These are phyloP conservation scores for Amanita rubescens DNA, from an alignment of 768 basidiomycete species.

Conservation along the genomic window DNA sequence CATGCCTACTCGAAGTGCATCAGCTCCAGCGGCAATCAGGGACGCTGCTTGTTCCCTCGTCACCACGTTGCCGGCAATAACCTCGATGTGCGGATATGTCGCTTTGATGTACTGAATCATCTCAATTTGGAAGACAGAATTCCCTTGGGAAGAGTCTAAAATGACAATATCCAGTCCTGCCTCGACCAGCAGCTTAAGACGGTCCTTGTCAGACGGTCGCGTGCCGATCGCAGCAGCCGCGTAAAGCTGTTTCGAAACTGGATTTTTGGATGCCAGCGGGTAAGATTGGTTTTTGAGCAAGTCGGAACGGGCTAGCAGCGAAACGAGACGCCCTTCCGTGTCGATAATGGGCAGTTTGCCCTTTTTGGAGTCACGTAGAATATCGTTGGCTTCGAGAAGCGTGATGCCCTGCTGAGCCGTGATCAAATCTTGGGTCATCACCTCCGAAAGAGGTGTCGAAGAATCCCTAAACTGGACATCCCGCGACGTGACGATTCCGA, in stretches of 20 bases:
- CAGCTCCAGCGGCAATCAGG: conserved; percentile 91
- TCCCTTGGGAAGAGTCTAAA: conserved; percentile 95
- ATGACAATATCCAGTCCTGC: conserved; percentile 95
- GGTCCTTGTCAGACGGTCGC: conserved; percentile 78
- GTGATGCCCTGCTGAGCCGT: conserved; percentile 87
- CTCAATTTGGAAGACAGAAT: conserved; percentile 88
- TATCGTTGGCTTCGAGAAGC: conserved; percentile 84
- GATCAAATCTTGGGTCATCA: conserved; percentile 89
- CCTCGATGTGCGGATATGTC: conserved; percentile 79
- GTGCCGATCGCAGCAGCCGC: conserved; percentile 96
- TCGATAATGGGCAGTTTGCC: conserved; percentile 84
- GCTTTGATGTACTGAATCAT: conserved; percentile 93
- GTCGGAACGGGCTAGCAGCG: conserved; percentile 92
- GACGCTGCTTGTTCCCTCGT: conserved; percentile 95
- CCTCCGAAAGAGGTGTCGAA: conserved; percentile 55
- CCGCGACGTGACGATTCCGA: conserved; percentile 94
- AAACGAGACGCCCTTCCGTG: conserved; percentile 44
- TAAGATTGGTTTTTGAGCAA: conserved; percentile 96
- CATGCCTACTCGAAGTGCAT: conserved; percentile 96
- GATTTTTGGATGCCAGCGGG: conserved; percentile 89
- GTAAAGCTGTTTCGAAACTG: conserved; percentile 89
- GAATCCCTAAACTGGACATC: conserved; percentile 89
- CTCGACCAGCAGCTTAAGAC: conserved; percentile 79
- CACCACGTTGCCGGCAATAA: conserved; percentile 97
- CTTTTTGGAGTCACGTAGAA: conserved; percentile 94